Evolutionary conservation across 2,329 filamentous ascomycete genomes (phyloP), one percentile per base, ranked within the genome.

Genomic region (Fusarium anguioides): DNA sequence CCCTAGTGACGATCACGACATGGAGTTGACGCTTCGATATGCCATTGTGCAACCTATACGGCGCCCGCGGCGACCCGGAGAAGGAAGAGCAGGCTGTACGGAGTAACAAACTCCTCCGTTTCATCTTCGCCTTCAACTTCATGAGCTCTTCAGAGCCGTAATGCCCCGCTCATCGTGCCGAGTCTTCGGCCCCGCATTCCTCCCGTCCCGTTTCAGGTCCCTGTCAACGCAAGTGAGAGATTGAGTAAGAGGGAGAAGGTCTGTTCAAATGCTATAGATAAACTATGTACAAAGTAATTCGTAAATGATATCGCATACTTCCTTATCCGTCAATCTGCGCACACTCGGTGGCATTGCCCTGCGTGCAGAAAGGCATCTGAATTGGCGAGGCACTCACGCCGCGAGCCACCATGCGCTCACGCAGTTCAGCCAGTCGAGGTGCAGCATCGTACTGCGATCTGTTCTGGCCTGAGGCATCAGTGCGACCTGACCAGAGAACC

Each of bases 401-500:
- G 53, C 86, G 82, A 5, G 84, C 85, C 24, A 95, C 85, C 81
- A 96, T 81, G 35, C 92, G 82, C 83, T 96, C 92, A 48, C 93
- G 85, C 83, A 92, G 88, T 81, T 94, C 91, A 44, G 87, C 87
- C 74, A 96, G 78, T 47, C 93, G 81, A 14, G 90, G 90, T 40
- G 84, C 85, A 11, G 91, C 91, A 35, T 89, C 86, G 58, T 91
- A 80, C 80, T 92, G 90, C 64, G 87, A 91, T 50, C 92, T 82
- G 77, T 93, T 93, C 74, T 86, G 79, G 3, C 91, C 91, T 17
- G 82, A 76, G 4, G 81, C 84, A 74, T 94, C 91, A 60, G 86
- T 85, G 53, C 84, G 80, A 49, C 92, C 92, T 37, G 88, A 91
- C 93, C 93, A 97, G 44, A 95, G 83, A 2, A 94, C 88, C 80